Base-by-base conservation (phyloP, 352 stramenopile species). In the Albugo candida region DNA sequence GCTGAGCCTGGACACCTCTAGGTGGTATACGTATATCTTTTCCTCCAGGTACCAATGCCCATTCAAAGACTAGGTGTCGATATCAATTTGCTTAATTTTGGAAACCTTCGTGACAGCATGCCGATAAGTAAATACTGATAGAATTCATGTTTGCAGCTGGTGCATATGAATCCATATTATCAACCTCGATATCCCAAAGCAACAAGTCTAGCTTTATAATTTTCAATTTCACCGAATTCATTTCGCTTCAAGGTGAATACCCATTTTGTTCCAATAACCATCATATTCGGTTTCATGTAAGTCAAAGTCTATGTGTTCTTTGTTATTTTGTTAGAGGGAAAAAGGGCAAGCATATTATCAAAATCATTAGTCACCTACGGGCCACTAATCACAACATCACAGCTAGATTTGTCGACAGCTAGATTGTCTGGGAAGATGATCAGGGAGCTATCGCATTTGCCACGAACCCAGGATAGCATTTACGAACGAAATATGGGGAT, bases 191-290 rank as follows among this genome's bases (percentile, higher is more conserved):
- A 70, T 12, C 59, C 52, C 3, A 54, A 47, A 1, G 58, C 43
- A 14, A 62, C 52, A 0, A 65, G 34, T 10, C 62, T 42, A 21
- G 56, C 55, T 42, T 70, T 67, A 38, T 49, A 65, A 0, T 56
- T 46, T 11, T 44, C 24, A 13, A 60, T 48, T 5, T 60, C 42
- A 5, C 49, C 50, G 8, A 24, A 3, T n/a, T 53, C 49, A 18
- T 52, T 41, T 6, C 2, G 16, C 17, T 59, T 59, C 8, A 17
- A 5, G 12, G 41, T 36, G 17, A 59, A 59, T 2, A 59, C 41
- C 53, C 53, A 59, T 36, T 46, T 47, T 27, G 2, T 44, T 14
- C 36, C 38, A 24, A 55, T 48, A 1, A 51, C 14, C 19, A 51
- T 45, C 8, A 10, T 43, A 10, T 24, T 24, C 20, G 38, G 8